Evolutionary conservation across 139 green algal species (phyloP).

Genomic region (Tetradesmus obliquus): DNA sequence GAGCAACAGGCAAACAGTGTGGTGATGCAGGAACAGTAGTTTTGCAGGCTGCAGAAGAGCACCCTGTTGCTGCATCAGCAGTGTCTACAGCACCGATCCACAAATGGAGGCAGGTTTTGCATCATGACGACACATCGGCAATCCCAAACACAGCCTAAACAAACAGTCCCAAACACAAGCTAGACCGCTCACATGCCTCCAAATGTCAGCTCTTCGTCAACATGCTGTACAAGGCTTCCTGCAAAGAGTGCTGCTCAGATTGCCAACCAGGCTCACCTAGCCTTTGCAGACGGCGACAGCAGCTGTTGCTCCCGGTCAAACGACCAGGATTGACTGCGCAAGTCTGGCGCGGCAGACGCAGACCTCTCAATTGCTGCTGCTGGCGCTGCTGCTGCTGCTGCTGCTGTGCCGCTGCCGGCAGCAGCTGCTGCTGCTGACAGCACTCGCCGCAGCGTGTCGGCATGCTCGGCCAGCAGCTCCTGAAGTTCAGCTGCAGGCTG

Average conservation of each 20-base stretch:
- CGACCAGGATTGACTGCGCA: neutral
- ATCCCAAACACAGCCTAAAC: too few species aligned
- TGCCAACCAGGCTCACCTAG: neutral
- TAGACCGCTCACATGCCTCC: too few species aligned
- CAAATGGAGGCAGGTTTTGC: too few species aligned
- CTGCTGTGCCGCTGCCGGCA: neutral
- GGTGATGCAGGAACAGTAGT: too few species aligned
- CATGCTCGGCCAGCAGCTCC: neutral
- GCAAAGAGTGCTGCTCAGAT: neutral
- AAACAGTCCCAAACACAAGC: too few species aligned
- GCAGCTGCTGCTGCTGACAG: neutral
- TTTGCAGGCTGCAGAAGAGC: too few species aligned
- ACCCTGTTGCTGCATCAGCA: too few species aligned
- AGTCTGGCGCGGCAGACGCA: neutral
- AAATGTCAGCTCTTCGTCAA: too few species aligned
- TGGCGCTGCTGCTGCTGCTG: neutral
- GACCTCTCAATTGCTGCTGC: neutral
- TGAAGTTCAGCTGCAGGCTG: neutral
- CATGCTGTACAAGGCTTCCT: too few species aligned
- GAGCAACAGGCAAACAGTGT: too few species aligned
- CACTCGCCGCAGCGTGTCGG: neutral
- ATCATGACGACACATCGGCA: too few species aligned
- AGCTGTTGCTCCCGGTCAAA: neutral
- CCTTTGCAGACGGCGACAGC: neutral
- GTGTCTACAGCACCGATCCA: too few species aligned